phyloP scores from a whole-genome alignment of 2,329 filamentous ascomycete genomes.

The Xylariaceae sp. region DNA sequence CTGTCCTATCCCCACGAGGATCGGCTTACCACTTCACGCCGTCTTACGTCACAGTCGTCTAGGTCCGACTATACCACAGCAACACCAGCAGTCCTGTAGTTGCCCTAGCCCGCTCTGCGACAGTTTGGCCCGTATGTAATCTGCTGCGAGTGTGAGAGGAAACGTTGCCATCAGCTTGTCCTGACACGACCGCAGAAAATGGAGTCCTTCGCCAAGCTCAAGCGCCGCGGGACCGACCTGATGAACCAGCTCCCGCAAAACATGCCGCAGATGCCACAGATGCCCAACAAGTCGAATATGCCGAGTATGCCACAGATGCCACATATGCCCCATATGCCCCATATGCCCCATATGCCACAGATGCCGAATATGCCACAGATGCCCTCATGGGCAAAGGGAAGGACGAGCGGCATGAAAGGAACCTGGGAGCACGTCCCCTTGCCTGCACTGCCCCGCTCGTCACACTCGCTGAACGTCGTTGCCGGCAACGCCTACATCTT shows the following conservation, averaged over 20 bases:
- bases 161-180: no score
- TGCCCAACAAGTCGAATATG: slow-evolving; percentile 15
- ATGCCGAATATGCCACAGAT: slow-evolving; percentile 13
- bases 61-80: no score
- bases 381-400: no score
- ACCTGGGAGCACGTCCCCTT: slow-evolving; percentile 54
- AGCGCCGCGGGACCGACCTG: slow-evolving; percentile 48
- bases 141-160: no score
- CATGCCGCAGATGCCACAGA: slow-evolving; percentile 19
- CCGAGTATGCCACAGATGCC: slow-evolving; percentile 16
- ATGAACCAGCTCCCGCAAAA: slow-evolving; percentile 42
- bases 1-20: no score
- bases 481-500: slow-evolving; percentile 57
- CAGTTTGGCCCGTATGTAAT: no score
- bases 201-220: slow-evolving; percentile 46
- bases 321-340: slow-evolving; percentile 13
- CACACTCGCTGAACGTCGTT: slow-evolving; percentile 60
- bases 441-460: slow-evolving; percentile 59
- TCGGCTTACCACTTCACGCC: no score
- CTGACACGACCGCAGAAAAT: slow-evolving; percentile 48
- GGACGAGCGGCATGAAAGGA: slow-evolving; percentile 37
- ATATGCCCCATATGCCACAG: slow-evolving; percentile 12
- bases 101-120: no score
- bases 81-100: no score
- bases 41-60: no score